Evolutionary conservation across 1,284 basidiomycete species (phyloP).

Genomic region (Tylopilus sp.): DNA sequence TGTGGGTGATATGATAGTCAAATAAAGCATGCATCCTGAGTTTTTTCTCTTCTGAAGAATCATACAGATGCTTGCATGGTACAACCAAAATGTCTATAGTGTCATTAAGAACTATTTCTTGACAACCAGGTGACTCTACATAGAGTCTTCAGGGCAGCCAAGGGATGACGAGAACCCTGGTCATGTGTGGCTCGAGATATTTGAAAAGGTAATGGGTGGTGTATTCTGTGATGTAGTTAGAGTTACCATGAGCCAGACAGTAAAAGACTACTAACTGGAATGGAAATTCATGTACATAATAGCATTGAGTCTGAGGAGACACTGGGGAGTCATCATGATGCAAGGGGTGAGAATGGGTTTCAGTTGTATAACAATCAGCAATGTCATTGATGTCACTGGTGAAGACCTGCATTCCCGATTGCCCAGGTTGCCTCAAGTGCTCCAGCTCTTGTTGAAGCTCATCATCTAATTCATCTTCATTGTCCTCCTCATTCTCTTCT

Average conservation of each 20-base stretch:
- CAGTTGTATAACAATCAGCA: background rate
- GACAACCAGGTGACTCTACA: background rate
- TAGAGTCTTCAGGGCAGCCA: background rate
- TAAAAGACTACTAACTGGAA: background rate
- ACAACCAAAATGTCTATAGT: background rate
- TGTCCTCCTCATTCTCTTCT: background rate
- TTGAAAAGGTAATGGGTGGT: background rate
- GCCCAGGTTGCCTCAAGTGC: too few relatives aligned
- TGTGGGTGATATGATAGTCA: background rate
- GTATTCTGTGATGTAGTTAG: background rate
- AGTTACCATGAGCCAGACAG: background rate
- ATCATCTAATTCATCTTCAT: background rate
- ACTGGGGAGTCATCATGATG: too few relatives aligned
- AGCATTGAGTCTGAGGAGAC: too few relatives aligned
- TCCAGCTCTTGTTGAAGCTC: background rate
- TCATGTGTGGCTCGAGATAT: background rate
- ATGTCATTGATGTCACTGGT: background rate
- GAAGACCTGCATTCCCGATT: background rate
- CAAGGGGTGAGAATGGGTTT: background rate
- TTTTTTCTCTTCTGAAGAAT: background rate
- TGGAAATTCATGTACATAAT: background rate
- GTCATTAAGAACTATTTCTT: background rate
- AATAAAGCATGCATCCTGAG: background rate
- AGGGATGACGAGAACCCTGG: background rate
- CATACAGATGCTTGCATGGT: background rate